These are phyloP conservation scores for Boletus tylopilopsis DNA, from an alignment of 768 basidiomycete species.

Conservation along the genomic window DNA sequence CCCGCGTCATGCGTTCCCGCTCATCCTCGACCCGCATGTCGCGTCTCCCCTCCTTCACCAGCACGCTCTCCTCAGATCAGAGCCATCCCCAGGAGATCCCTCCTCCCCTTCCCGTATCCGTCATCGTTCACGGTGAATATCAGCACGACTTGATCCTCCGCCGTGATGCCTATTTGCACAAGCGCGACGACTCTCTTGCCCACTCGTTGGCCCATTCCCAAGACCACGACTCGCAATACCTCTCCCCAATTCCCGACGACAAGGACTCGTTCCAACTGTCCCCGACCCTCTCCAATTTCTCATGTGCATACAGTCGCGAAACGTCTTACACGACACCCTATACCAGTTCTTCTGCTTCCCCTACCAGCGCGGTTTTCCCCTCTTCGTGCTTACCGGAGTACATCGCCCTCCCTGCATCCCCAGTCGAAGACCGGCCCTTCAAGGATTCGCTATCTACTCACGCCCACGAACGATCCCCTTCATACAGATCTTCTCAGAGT, in stretches of 20 bases:
- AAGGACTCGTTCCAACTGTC: conserved; percentile 26
- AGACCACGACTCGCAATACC: conserved; percentile 17
- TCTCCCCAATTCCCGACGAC: conserved; percentile 18
- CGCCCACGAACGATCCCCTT: conserved; percentile 2
- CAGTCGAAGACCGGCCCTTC: conserved; percentile 9
- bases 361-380: conserved; percentile 17
- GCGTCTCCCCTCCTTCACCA: conserved; percentile 32
- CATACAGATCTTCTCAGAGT: conserved; percentile 6
- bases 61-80: conserved; percentile 32
- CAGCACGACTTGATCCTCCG: conserved; percentile 25
- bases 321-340: conserved; percentile 23
- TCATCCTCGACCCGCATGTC: conserved; percentile 30
- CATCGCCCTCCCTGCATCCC: conserved; percentile 25
- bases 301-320: conserved; percentile 24
- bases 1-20: conserved; percentile 27
- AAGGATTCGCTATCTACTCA: not conserved
- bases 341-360: conserved; percentile 22
- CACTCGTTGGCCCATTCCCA: not conserved
- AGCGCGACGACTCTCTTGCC: conserved; percentile 13
- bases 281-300: conserved; percentile 28
- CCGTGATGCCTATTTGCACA: conserved; percentile 12
- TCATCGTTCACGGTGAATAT: conserved; percentile 27
- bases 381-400: conserved; percentile 21
- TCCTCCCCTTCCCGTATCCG: conserved; percentile 27
- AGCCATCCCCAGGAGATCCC: conserved; percentile 25